Conservation (phyloP, 2,329 filamentous ascomycete genomes). For the Talaromyces sp. region DNA sequence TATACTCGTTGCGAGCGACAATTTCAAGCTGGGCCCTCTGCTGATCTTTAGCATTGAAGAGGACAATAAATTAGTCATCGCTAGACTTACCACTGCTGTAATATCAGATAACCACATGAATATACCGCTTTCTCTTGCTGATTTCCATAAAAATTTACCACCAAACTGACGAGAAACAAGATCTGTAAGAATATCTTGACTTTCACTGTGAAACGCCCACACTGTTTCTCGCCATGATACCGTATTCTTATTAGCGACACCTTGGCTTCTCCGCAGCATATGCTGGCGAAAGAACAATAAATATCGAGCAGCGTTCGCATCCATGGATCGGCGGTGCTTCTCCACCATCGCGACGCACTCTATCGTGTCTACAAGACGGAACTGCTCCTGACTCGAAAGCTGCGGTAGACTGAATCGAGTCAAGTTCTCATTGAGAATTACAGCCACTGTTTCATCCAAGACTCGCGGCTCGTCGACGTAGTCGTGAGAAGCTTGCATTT, state of each 20-base stretch:
- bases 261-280: constrained; percentile 62
- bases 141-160: constrained; percentile 73
- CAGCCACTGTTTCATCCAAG: constrained; percentile 67
- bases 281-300: constrained; percentile 83
- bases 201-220: constrained; percentile 42
- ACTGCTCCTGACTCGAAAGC: constrained; percentile 79
- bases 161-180: constrained; percentile 76
- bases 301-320: constrained; percentile 82
- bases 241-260: constrained; percentile 57
- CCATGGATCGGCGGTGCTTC: constrained; percentile 79
- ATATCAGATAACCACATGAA: constrained; percentile 91
- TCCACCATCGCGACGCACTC: constrained; percentile 81
- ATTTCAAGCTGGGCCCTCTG: constrained; percentile 75
- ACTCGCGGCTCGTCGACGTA: constrained; percentile 54
- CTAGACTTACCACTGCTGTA: constrained; percentile 61
- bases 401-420: constrained; percentile 69
- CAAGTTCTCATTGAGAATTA: constrained; percentile 69
- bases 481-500: constrained; percentile 49
- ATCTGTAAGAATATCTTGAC: constrained; percentile 84
- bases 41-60: not conserved
- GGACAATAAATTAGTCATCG: not conserved
- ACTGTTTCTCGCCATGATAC: constrained; percentile 50
- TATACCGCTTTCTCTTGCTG: constrained; percentile 78
- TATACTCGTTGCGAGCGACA: constrained; percentile 92
- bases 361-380: constrained; percentile 75